Evolutionary conservation across 2,329 filamentous ascomycete genomes (phyloP).

Genomic region (Fusarium neocosmosporiellum): DNA sequence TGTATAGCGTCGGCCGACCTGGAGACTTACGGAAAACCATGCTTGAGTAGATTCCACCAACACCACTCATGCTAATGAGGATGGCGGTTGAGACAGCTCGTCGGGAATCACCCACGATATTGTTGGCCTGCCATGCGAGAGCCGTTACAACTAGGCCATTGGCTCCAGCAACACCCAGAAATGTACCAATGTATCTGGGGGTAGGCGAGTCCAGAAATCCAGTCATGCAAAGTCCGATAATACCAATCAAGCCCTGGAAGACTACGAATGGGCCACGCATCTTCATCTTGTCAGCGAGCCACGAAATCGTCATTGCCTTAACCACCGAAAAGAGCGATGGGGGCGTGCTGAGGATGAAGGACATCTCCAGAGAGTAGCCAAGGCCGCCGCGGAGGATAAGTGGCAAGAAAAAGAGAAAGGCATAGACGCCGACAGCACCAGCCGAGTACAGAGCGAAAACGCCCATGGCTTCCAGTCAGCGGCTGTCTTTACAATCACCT

Average conservation of each 20-base stretch:
- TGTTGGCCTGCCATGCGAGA: slow-evolving; percentile 27
- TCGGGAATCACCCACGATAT: slow-evolving; percentile 22
- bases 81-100: slow-evolving; percentile 29
- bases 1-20: fast-evolving
- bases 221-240: slow-evolving; percentile 28
- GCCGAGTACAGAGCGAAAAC: slow-evolving; percentile 28
- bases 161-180: slow-evolving; percentile 19
- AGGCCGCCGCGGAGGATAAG: slow-evolving; percentile 20
- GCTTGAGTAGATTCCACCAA: slow-evolving; percentile 30
- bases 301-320: slow-evolving; percentile 24
- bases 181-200: slow-evolving; percentile 23
- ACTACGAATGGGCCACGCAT: slow-evolving; percentile 24
- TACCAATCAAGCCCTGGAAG: slow-evolving; percentile 27
- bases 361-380: slow-evolving; percentile 23
- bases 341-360: slow-evolving; percentile 13
- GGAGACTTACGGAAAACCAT: slow-evolving; percentile 30
- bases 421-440: slow-evolving; percentile 27
- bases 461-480: slow-evolving; percentile 33
- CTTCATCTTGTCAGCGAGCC: slow-evolving; percentile 21
- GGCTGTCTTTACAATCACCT: slow-evolving; percentile 1
- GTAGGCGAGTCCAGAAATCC: slow-evolving; percentile 10
- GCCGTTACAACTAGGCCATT: slow-evolving; percentile 22
- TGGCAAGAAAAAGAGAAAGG: slow-evolving; percentile 17
- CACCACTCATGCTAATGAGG: slow-evolving; percentile 23
- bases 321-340: slow-evolving; percentile 17